phyloP scores from a whole-genome alignment of 495 filamentous ascomycete species.

The Lophium mytilinum region DNA sequence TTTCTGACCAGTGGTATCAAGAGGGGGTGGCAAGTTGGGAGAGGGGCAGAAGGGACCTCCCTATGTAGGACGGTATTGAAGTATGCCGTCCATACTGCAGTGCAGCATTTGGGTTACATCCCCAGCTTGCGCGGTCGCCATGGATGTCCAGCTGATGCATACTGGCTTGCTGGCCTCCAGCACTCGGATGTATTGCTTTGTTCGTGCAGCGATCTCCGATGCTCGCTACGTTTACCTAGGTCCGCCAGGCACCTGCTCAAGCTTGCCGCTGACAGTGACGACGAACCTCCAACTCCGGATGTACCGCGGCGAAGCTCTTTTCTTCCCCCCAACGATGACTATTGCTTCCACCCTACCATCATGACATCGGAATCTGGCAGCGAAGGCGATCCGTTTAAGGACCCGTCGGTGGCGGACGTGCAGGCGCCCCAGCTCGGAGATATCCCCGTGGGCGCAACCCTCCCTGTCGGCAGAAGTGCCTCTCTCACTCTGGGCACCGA shows the following conservation, averaged over 20 bases:
- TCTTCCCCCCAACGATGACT: background rate
- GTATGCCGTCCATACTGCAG: too few relatives aligned
- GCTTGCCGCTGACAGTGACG: slow-evolving; percentile 1
- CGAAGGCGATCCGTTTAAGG: slow-evolving; percentile 36
- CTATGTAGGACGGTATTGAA: too few relatives aligned
- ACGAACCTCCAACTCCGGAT: background rate
- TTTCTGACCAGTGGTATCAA: too few relatives aligned
- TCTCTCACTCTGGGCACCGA: slow-evolving; percentile 57
- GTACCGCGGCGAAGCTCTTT: background rate
- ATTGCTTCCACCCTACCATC: slow-evolving; percentile 20
- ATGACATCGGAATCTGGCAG: slow-evolving; percentile 21
- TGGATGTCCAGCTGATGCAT: background rate
- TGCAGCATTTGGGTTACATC: background rate
- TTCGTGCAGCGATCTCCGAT: slow-evolving; percentile 2
- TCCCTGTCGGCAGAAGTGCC: slow-evolving; percentile 51
- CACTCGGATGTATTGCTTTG: background rate
- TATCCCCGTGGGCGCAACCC: slow-evolving; percentile 25
- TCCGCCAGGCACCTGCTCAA: background rate
- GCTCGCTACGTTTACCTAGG: background rate
- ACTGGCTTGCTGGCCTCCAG: background rate
- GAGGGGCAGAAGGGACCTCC: too few relatives aligned
- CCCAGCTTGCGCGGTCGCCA: background rate
- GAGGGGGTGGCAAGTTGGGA: too few relatives aligned
- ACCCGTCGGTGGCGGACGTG: slow-evolving; percentile 30
- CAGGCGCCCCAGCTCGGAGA: slow-evolving; percentile 31